phyloP scores from a whole-genome alignment of 2,329 filamentous ascomycete genomes.

The Fusarium vanettenii region DNA sequence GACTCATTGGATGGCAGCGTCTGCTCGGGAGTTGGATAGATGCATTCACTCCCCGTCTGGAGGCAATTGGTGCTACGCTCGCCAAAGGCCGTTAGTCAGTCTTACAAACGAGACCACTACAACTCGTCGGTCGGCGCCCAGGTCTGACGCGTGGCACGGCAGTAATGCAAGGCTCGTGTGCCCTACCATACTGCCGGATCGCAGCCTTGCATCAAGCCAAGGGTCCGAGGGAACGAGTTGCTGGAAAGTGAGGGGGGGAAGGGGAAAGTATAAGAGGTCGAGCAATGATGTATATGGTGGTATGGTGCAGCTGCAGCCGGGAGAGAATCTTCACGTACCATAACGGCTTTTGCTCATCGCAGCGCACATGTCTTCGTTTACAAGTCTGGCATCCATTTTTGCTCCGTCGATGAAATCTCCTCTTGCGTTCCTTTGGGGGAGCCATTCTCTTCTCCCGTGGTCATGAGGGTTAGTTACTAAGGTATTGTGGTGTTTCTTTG shows the following conservation, averaged over 20 bases:
- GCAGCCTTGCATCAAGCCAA: constrained; percentile 36
- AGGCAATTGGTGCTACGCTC: constrained; percentile 57
- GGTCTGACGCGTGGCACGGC: constrained; percentile 10
- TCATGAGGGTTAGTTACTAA: background rate
- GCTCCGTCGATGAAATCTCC: constrained; percentile 52
- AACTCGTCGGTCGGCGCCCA: constrained; percentile 13
- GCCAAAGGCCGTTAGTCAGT: constrained; percentile 37
- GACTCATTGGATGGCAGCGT: constrained; percentile 41
- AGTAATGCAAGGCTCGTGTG: constrained; percentile 40
- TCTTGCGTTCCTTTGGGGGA: constrained; percentile 51
- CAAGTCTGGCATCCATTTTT: constrained; percentile 52
- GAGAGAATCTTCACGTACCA: constrained; percentile 51
- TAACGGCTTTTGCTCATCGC: constrained; percentile 58
- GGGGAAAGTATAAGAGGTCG: constrained; percentile 16
- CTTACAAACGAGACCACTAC: constrained; percentile 6
- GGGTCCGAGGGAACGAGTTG: constrained; percentile 13
- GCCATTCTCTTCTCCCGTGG: constrained; percentile 44
- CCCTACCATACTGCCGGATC: constrained; percentile 16
- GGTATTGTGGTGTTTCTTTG: constrained; percentile 24
- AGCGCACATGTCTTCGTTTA: constrained; percentile 58
- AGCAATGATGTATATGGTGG: constrained; percentile 14
- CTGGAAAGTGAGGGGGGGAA: constrained; percentile 17
- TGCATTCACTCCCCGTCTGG: constrained; percentile 57
- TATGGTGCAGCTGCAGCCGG: background rate
- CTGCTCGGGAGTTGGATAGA: constrained; percentile 47